These are phyloP conservation scores for Eucalyptus regnans DNA, from an alignment of 345 rosid species.

Conservation along the genomic window DNA sequence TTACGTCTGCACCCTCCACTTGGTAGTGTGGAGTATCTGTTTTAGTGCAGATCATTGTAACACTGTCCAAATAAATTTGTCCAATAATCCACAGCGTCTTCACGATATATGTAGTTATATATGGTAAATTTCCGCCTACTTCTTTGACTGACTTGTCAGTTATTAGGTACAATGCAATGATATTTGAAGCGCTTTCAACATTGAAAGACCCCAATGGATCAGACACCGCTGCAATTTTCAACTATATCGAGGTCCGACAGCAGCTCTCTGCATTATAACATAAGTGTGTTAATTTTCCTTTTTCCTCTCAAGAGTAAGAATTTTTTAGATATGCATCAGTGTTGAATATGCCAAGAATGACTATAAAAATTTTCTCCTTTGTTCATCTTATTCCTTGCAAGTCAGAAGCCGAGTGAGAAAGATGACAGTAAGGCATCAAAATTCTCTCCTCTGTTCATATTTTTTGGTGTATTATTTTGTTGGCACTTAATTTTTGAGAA, in stretches of 20 bases:
- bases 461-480: neutral
- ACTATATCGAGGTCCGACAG: constrained; percentile 38
- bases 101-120: neutral
- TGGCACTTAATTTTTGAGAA: neutral
- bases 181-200: constrained; percentile 66
- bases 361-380: neutral
- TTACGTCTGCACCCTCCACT: neutral
- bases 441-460: neutral
- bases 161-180: constrained; percentile 54
- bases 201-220: constrained; percentile 55
- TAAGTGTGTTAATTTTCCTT: neutral
- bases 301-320: neutral
- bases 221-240: constrained; percentile 45
- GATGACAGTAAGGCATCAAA: neutral
- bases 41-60: neutral
- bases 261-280: neutral
- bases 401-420: neutral
- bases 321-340: neutral
- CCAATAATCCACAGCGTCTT: neutral
- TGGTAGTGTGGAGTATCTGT: neutral
- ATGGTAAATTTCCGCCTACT: neutral
- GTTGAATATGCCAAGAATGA: neutral
- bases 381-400: neutral
- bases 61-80: neutral
- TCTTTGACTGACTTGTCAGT: neutral